phyloP scores from a whole-genome alignment of 306 rosid genomes.

The Vicia villosa region DNA sequence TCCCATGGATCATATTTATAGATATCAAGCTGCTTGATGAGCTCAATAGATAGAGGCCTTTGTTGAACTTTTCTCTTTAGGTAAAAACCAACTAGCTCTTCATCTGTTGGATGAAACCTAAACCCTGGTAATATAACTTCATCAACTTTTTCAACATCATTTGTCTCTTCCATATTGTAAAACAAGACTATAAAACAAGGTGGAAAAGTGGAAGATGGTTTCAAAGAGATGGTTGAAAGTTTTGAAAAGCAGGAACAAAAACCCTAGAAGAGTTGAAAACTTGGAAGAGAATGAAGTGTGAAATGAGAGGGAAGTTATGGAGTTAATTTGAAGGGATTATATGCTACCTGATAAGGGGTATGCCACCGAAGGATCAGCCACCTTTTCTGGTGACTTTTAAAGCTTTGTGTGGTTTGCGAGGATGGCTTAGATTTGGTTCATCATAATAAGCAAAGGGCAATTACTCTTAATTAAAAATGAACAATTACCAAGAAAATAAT shows the following conservation, averaged over 20 bases:
- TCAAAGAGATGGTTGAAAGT: neutral
- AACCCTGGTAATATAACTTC: constrained; percentile 91
- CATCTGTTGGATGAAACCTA: constrained; percentile 96
- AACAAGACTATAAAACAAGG: neutral
- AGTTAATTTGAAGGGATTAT: constrained; percentile 67
- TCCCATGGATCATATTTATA: constrained; percentile 96
- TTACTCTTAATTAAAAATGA: constrained; percentile 38
- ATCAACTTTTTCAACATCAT: constrained; percentile 60
- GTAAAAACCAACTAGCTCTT: constrained; percentile 93
- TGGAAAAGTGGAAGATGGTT: constrained; percentile 27
- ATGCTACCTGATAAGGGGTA: constrained; percentile 81
- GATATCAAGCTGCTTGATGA: constrained; percentile 92
- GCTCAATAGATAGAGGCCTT: constrained; percentile 77
- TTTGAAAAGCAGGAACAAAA: constrained; percentile 6
- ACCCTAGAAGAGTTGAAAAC: constrained; percentile 29
- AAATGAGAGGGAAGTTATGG: constrained; percentile 42
- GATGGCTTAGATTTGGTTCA: constrained; percentile 35
- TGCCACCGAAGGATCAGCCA: constrained; percentile 95
- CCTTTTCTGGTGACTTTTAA: constrained; percentile 80
- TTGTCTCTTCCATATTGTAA: constrained; percentile 42
- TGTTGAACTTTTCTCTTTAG: constrained; percentile 84
- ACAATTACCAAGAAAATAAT: constrained; percentile 51
- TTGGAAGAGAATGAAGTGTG: constrained; percentile 34
- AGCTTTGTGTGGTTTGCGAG: constrained; percentile 53
- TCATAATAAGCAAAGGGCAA: constrained; percentile 42